phyloP scores from a whole-genome alignment of 2,329 filamentous ascomycete genomes.

The Escovopsis sp. region DNA sequence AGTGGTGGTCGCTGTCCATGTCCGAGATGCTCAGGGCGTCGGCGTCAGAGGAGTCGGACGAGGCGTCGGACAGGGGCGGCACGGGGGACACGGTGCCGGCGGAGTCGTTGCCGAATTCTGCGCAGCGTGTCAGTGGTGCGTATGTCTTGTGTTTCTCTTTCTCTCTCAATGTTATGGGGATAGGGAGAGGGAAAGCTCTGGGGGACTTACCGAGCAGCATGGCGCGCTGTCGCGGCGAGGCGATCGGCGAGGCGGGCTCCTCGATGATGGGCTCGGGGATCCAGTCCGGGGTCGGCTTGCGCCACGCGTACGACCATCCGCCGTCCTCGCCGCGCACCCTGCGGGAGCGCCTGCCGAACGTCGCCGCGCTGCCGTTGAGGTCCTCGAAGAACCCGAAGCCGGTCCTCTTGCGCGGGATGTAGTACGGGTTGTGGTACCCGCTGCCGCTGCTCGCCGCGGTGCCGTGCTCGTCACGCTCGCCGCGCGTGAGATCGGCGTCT shows the following conservation, averaged over 20 bases:
- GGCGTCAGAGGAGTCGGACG: constrained; percentile 2
- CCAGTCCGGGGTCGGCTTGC: constrained; percentile 3
- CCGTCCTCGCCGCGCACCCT: not conserved
- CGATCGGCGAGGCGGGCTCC: constrained; percentile 16
- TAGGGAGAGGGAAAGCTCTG: too few relatives aligned
- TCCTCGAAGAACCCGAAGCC: constrained; percentile 1
- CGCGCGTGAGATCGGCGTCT: constrained; percentile 1
- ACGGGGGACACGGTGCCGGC: not conserved
- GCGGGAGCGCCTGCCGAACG: not conserved
- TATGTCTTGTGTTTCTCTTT: too few relatives aligned
- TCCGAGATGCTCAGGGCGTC: not conserved
- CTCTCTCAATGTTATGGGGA: too few relatives aligned
- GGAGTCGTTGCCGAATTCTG: constrained; percentile 10
- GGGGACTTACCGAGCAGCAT: constrained; percentile 17
- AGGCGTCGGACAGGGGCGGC: not conserved
- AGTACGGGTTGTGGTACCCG: constrained; percentile 17
- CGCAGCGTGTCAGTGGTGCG: too few relatives aligned
- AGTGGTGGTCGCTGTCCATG: not conserved
- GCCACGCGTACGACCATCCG: too few relatives aligned
- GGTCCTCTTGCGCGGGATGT: constrained; percentile 13
- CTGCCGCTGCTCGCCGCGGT: constrained; percentile 6
- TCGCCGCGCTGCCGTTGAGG: constrained; percentile 1
- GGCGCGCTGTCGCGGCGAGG: constrained; percentile 10
- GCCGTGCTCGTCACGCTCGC: constrained; percentile 9
- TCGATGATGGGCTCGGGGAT: constrained; percentile 21